A percentile compares a stretch with the other conserved stretches of the same genome.
Evolutionary conservation across 2,329 filamentous ascomycete genomes (phyloP).

Genomic region (Fusarium dlaminii): DNA sequence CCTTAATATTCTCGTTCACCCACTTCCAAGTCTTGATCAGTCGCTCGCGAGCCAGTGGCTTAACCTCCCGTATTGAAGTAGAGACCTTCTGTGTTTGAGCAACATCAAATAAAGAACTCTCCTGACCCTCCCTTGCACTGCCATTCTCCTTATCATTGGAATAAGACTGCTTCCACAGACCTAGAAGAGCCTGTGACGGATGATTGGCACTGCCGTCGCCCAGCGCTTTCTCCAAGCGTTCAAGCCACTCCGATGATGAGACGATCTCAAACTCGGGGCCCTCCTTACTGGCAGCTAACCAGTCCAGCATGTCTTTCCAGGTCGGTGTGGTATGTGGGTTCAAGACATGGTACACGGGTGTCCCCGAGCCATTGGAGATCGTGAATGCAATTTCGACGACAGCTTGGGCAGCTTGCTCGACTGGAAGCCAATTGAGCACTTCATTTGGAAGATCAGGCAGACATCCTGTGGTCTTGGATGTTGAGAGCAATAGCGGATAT

Average conservation of each 20-base stretch:
- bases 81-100: slow-evolving; percentile 9
- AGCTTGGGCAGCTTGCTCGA: slow-evolving; percentile 54
- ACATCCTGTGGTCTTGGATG: slow-evolving; percentile 52
- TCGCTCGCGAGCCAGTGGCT: slow-evolving; percentile 22
- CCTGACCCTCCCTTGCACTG: fast-evolving
- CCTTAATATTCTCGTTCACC: slow-evolving; percentile 13
- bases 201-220: neutral
- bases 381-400: slow-evolving; percentile 49
- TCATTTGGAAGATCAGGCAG: slow-evolving; percentile 32
- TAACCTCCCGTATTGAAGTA: slow-evolving; percentile 1
- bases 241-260: slow-evolving; percentile 23
- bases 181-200: slow-evolving; percentile 36
- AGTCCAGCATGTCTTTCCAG: slow-evolving; percentile 37
- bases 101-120: slow-evolving; percentile 11
- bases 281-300: slow-evolving; percentile 8
- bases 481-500: slow-evolving; percentile 62
- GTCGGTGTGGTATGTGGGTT: slow-evolving; percentile 30
- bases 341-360: slow-evolving; percentile 36
- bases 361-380: fast-evolving
- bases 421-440: slow-evolving; percentile 59
- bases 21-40: slow-evolving; percentile 37
- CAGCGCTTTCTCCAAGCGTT: slow-evolving; percentile 17
- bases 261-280: slow-evolving; percentile 6
- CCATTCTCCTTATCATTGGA: neutral
- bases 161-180: slow-evolving; percentile 33